phyloP scores from a whole-genome alignment of 73 alveolate species.

The Tetrahymena borealis region DNA sequence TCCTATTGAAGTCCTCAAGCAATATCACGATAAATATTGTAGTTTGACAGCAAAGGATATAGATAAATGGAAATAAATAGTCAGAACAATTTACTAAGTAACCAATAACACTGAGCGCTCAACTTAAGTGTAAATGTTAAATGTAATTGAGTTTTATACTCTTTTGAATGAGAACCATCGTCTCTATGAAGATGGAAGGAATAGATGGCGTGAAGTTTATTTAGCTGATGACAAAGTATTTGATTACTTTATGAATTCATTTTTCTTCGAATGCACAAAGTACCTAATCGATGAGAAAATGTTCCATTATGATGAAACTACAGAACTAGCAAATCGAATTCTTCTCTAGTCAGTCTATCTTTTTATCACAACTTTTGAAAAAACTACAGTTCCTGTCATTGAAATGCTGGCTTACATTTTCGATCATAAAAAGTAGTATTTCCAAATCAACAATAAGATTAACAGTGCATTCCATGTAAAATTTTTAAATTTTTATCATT shows the following conservation, averaged over 20 bases:
- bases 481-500: not conserved
- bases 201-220: not conserved
- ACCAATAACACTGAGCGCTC: not conserved
- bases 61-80: not conserved
- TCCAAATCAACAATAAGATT: not conserved
- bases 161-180: not conserved
- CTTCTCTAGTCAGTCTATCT: not conserved
- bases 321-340: not conserved
- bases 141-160: not conserved
- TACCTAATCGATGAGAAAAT: not conserved
- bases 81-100: not conserved
- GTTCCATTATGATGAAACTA: not conserved
- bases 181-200: not conserved
- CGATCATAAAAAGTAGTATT: not conserved
- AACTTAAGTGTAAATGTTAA: not conserved
- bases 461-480: not conserved
- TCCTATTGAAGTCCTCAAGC: not conserved
- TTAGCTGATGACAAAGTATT: not conserved
- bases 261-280: not conserved
- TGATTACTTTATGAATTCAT: not conserved
- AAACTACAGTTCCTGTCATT: not conserved
- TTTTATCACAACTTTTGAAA: not conserved
- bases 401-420: not conserved
- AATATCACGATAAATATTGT: not conserved
- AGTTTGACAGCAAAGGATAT: not conserved